These are phyloP conservation scores for Colletotrichum karsti DNA, from an alignment of 2,329 filamentous ascomycete species.

Conservation along the genomic window DNA sequence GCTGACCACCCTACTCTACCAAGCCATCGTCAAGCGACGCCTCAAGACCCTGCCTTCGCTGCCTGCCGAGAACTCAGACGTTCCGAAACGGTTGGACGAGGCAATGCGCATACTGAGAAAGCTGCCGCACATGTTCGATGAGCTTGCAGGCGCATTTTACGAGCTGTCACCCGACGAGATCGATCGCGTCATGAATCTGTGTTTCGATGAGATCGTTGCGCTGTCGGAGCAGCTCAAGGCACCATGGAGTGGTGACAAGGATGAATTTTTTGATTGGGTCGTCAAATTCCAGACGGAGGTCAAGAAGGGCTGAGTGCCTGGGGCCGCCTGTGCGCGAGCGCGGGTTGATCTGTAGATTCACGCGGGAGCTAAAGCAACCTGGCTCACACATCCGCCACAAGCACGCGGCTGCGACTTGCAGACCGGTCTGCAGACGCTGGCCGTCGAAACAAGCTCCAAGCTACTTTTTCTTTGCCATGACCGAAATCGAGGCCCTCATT, in stretches of 20 bases:
- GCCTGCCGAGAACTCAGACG: conserved; percentile 39
- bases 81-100: conserved; percentile 60
- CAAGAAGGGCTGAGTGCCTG: conserved; percentile 45
- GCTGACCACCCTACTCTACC: conserved; percentile 73
- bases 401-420: not conserved
- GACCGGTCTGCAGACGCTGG: not conserved
- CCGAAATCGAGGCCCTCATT: not conserved
- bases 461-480: not conserved
- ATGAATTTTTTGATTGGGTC: conserved; percentile 85
- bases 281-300: conserved; percentile 63
- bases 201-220: conserved; percentile 66
- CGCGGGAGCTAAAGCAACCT: conserved; percentile 4
- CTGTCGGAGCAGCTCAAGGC: conserved; percentile 63
- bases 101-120: conserved; percentile 63
- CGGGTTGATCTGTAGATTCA: not conserved
- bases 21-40: conserved; percentile 74
- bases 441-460: not conserved
- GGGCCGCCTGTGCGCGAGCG: not conserved
- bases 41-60: conserved; percentile 65
- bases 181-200: conserved; percentile 65
- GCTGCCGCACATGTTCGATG: conserved; percentile 74
- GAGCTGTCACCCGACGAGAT: conserved; percentile 68
- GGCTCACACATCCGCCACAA: not conserved
- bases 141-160: conserved; percentile 78
- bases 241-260: conserved; percentile 71